These are phyloP conservation scores for Trichoderma gamsii DNA, from an alignment of 495 filamentous ascomycete genomes.

Conservation along the genomic window DNA sequence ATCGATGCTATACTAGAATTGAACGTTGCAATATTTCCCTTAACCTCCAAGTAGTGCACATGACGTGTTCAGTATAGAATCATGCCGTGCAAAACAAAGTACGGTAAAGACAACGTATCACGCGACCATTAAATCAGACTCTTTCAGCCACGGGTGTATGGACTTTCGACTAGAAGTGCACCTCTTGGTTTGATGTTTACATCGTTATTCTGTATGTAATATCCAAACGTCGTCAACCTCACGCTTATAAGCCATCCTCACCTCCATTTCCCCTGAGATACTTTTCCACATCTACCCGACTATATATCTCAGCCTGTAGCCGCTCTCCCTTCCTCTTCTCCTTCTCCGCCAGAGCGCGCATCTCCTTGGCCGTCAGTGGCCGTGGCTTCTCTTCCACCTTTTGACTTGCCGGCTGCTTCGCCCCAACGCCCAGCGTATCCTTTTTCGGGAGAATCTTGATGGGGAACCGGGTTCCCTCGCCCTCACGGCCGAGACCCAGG, in stretches of 20 bases:
- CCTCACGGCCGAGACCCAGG: slow-evolving; percentile 60
- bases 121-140: neutral
- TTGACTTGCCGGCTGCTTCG: slow-evolving; percentile 26
- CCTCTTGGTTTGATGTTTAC: neutral
- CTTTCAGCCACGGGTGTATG: neutral
- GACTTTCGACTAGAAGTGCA: neutral
- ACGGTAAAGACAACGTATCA: neutral
- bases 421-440: slow-evolving; percentile 68
- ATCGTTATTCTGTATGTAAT: neutral
- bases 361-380: slow-evolving; percentile 65
- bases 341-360: slow-evolving; percentile 52
- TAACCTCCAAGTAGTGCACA: too few species aligned
- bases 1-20: too few species aligned
- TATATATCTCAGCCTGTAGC: slow-evolving; percentile 61
- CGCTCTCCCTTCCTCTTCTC: slow-evolving; percentile 58
- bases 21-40: too few species aligned
- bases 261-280: slow-evolving; percentile 50
- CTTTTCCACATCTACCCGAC: slow-evolving; percentile 61
- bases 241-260: neutral
- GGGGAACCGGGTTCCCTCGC: slow-evolving; percentile 70
- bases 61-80: neutral
- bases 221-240: neutral
- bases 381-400: slow-evolving; percentile 40
- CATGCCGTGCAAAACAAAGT: neutral
- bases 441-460: slow-evolving; percentile 67